Evolutionary conservation across 2,329 filamentous ascomycete genomes (phyloP), one percentile per base, ranked within the genome.

Genomic region (Mycosphaerella arachidis): DNA sequence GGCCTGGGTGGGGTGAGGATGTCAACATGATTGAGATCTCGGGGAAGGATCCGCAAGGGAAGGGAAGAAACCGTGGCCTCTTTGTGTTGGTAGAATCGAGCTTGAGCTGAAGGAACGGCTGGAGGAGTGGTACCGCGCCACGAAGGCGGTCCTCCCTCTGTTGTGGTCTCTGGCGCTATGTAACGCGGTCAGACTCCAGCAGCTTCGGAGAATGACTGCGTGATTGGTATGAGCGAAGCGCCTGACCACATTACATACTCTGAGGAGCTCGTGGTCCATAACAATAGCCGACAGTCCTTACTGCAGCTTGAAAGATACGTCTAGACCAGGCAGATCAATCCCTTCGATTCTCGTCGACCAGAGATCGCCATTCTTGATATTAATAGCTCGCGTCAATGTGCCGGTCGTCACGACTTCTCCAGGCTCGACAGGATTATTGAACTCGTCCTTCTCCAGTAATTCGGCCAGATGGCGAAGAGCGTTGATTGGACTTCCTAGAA

Each of bases 351-450:
- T 64, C 8, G 65, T 64, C 35, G 57, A 60, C 65, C 65, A 67
- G 35, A 58, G 45, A 58, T 67, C 65, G 24, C 58, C 61, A 48
- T 65, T 58, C n/a, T 53, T 56, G 56, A 66, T 66, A 3, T 58
- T 46, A 50, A 61, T 55, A 12, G 65, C 63, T 48, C 60, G 56
- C 1, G 65, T 67, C 57, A 66, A 52, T 6, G 63, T 64, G 13
- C 65, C 65, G n/a, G 65, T 67, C 9, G 63, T 64, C 9, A 67
- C 50, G 33, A 66, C 59, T 29, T 66, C 63, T 16, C 63, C 60
- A 24, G 60, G 51, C 29, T 61, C 55, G 24, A 67, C 33, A 5
- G 65, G 61, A 55, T 59, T 57, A 51, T 64, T 67, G 48, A 61
- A 56, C 29, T 64, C 53, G 53, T 67, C 65, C 55, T 61, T 64